Base-by-base conservation (phyloP, 176 grass and related monocot genomes). In the Canna indica region DNA sequence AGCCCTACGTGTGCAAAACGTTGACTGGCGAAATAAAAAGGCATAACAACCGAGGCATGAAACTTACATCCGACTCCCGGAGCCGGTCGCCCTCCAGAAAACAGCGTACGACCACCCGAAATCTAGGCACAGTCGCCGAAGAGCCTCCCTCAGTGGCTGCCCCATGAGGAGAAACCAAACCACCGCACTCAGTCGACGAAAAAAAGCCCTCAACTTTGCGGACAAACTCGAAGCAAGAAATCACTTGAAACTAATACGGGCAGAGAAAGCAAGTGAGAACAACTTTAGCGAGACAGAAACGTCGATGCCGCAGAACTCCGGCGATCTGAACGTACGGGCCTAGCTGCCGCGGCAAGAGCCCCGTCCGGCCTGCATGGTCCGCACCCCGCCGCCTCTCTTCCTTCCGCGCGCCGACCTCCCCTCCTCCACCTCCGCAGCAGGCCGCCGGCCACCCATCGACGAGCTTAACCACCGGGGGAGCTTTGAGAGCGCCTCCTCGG, bases 341-440 rank as follows among this genome's bases (percentile, higher is more conserved):
- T 96, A 91, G 83, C 85, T 89, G 69, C 91, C 85, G 81, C 88
- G 91, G 88, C 88, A 86, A 74, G 85, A 84, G 66, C 83, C 78
- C 46, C 85, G 85, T 6, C 91, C 85, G 33, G 88, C 91, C 81
- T 96, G 88, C 85, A 91, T 88, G 73, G 85, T 62, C 62, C 88
- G 81, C 79, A 86, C 77, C 64, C 75, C 69, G 34, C 75, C 81
- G 39, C 81, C 75, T 58, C 85, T 73, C 52, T 88, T 88, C 65
- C 74, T 83, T 77, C 77, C 74, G 47, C 82, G 76, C 82, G 59
- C 83, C 77, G 62, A 60, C 84, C 57, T 72, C 78, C 70, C 79
- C 59, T 53, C 74, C 36, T 63, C 78, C 64, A 32, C 74, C 80
- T 54, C 64, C 57, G 50, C 85, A 70, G 75, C 84, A 65, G 79